A percentile compares a stretch with the other conserved stretches of the same genome.
Conservation (phyloP, 768 basidiomycete genomes). For the Macrolepiota albuminosa region DNA sequence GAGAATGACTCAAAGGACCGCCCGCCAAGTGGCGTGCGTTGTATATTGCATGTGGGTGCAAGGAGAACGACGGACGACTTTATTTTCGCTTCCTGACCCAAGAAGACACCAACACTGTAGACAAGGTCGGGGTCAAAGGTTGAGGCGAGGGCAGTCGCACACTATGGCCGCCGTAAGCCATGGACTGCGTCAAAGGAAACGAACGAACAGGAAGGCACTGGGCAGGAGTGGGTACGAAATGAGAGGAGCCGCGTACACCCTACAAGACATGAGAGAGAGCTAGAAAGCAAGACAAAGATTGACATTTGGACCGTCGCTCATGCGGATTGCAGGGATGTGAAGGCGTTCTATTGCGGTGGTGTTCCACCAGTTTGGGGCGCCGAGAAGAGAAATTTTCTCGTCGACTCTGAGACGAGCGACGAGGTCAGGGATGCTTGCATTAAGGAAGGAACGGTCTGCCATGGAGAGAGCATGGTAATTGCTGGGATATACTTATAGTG, state of each 20-base stretch:
- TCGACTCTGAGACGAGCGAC: constrained; percentile 51
- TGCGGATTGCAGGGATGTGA: constrained; percentile 60
- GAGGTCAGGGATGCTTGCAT: constrained; percentile 46
- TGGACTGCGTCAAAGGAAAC: not conserved
- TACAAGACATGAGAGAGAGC: constrained; percentile 17
- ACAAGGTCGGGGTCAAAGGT: constrained; percentile 64
- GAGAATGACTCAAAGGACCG: constrained; percentile 69
- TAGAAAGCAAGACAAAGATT: constrained; percentile 4
- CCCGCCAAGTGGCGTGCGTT: constrained; percentile 57
- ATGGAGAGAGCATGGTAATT: constrained; percentile 14
- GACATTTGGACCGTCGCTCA: constrained; percentile 70
- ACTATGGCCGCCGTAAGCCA: constrained; percentile 25
- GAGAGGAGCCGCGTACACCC: constrained; percentile 66
- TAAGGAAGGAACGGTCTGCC: constrained; percentile 41
- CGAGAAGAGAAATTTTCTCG: constrained; percentile 60
- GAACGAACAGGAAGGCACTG: constrained; percentile 56
- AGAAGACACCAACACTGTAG: constrained; percentile 47
- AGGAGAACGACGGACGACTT: constrained; percentile 61
- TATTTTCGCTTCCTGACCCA: constrained; percentile 61
- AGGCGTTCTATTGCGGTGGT: constrained; percentile 53
- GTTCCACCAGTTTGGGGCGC: constrained; percentile 72
- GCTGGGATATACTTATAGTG: not conserved
- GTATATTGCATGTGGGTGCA: constrained; percentile 75
- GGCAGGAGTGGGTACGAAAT: constrained; percentile 60
- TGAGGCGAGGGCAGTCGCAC: constrained; percentile 64